A percentile compares a stretch with the other conserved stretches of the same genome.
These are phyloP conservation scores for Linnemannia hyalina DNA, from an alignment of 192 early-diverging fungal species.

Conservation along the genomic window DNA sequence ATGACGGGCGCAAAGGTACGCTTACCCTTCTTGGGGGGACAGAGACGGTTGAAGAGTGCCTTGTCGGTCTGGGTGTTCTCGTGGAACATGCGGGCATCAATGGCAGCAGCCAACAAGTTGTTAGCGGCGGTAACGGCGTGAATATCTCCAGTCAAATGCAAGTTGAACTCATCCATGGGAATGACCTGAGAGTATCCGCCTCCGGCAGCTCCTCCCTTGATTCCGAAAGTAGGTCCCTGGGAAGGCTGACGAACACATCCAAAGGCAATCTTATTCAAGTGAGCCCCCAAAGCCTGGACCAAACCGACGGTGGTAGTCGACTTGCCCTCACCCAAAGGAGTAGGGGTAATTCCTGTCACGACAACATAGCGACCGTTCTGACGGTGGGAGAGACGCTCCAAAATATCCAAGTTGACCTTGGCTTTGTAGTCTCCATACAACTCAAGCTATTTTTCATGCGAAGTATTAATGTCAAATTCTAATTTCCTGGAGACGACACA, in stretches of 20 bases:
- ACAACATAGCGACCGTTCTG: slow-evolving; percentile 94
- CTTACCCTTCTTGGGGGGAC: slow-evolving; percentile 87
- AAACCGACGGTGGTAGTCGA: slow-evolving; percentile 98
- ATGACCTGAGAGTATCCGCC: slow-evolving; percentile 99
- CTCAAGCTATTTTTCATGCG: slow-evolving; percentile 69
- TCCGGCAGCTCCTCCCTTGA: slow-evolving; percentile 99
- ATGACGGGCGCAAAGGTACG: slow-evolving; percentile 88
- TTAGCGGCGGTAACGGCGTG: slow-evolving; percentile 98
- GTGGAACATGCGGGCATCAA: slow-evolving; percentile 98
- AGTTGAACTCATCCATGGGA: slow-evolving; percentile 99
- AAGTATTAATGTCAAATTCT: not conserved
- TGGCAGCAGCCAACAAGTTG: slow-evolving; percentile 95
- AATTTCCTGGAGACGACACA: not conserved
- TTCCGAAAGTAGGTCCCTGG: slow-evolving; percentile 98
- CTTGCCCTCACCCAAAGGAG: slow-evolving; percentile 98
- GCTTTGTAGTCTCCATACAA: slow-evolving; percentile 91
- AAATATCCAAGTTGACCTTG: slow-evolving; percentile 86
- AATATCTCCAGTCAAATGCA: slow-evolving; percentile 99
- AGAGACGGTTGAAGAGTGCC: slow-evolving; percentile 92
- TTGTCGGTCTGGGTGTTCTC: slow-evolving; percentile 86
- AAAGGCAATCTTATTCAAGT: slow-evolving; percentile 87
- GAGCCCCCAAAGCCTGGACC: slow-evolving; percentile 94
- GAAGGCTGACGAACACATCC: slow-evolving; percentile 99
- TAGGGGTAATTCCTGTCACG: slow-evolving; percentile 98
- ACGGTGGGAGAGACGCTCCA: slow-evolving; percentile 84